Conservation (phyloP, 2,329 filamentous ascomycete species). For the Simplicillium sp. region DNA sequence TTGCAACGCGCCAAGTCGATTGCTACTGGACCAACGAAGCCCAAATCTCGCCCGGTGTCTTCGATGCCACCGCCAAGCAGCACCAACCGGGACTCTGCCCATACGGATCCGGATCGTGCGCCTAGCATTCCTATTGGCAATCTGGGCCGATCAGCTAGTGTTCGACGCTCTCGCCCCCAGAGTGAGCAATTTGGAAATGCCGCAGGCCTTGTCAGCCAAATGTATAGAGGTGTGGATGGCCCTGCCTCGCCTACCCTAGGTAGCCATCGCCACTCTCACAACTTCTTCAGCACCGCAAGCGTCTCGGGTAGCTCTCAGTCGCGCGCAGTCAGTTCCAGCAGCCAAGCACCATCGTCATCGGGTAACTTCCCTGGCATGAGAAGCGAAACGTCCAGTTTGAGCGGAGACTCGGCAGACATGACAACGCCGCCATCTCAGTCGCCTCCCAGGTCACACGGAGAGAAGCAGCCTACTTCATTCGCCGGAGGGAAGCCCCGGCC, state of each 20-base stretch:
- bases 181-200: constrained; percentile 55
- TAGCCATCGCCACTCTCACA: constrained; percentile 50
- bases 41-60: constrained; percentile 47
- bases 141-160: constrained; percentile 43
- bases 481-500: constrained; percentile 69
- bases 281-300: constrained; percentile 49
- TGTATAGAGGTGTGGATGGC: constrained; percentile 70
- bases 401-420: constrained; percentile 53
- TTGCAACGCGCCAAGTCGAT: constrained; percentile 55
- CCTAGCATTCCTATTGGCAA: constrained; percentile 64
- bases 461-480: constrained; percentile 46
- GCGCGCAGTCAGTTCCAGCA: constrained; percentile 39
- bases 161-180: constrained; percentile 46
- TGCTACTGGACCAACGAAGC: constrained; percentile 36
- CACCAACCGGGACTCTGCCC: constrained; percentile 21
- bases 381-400: constrained; percentile 55
- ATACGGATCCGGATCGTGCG: constrained; percentile 62
- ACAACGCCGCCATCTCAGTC: constrained; percentile 41
- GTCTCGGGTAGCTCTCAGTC: constrained; percentile 39
- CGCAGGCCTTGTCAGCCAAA: constrained; percentile 73
- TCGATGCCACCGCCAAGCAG: constrained; percentile 32
- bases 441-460: constrained; percentile 38
- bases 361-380: constrained; percentile 67
- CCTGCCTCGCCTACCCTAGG: constrained; percentile 50
- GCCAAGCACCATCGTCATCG: constrained; percentile 30